Evolutionary conservation across 2,329 filamentous ascomycete species (phyloP).

Genomic region (Didymella lethalis): DNA sequence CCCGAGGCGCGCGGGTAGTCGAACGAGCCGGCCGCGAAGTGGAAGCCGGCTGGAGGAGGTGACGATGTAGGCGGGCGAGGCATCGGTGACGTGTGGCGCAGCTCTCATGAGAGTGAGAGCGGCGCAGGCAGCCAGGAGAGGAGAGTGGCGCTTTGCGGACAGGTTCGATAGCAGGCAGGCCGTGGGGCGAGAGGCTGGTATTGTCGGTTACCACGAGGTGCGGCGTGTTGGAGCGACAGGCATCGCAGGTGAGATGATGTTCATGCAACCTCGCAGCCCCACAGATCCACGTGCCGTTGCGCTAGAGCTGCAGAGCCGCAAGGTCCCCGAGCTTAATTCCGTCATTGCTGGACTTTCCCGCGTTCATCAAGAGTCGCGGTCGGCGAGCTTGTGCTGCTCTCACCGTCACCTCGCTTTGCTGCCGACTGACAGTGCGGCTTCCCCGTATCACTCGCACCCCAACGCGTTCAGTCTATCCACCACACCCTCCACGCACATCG

Average conservation of each 20-base stretch:
- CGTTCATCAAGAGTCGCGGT: conserved; percentile 8
- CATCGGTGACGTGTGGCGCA: conserved; percentile 39
- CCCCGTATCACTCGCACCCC: not conserved
- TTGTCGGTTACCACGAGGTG: not conserved
- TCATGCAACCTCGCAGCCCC: not conserved
- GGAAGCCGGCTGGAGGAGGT: conserved; percentile 37
- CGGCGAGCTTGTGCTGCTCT: not conserved
- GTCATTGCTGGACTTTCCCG: conserved; percentile 16
- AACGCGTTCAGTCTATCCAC: not conserved
- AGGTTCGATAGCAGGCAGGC: not conserved
- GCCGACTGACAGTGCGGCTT: not conserved
- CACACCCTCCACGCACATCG: not conserved
- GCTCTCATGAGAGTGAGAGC: conserved; percentile 19
- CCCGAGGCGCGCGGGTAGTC: conserved; percentile 56
- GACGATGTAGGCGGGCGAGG: conserved; percentile 42
- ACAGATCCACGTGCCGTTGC: conserved; percentile 15
- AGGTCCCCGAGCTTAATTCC: conserved; percentile 10
- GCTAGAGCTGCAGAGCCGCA: conserved; percentile 24
- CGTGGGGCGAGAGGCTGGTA: not conserved
- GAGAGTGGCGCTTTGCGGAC: not conserved
- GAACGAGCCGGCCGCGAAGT: conserved; percentile 52
- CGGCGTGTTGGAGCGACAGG: conserved; percentile 2
- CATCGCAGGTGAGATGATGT: not conserved
- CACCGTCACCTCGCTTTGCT: conserved; percentile 6
- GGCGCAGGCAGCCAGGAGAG: not conserved